Conservation (phyloP, 2,329 filamentous ascomycete species). For the Fusarium sp. region DNA sequence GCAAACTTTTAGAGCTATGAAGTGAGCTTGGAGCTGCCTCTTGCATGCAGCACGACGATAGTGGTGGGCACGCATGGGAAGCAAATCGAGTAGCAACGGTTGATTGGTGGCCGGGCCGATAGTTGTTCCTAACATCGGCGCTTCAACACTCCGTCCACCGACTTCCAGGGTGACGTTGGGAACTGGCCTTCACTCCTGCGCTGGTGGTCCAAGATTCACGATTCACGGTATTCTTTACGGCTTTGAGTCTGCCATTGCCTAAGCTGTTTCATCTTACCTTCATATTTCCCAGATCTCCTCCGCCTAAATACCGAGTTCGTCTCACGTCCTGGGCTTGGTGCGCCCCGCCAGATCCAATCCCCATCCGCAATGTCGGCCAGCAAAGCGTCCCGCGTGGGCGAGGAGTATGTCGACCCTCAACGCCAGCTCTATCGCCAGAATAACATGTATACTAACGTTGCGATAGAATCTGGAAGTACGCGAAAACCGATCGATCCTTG, state of each 20-base stretch:
- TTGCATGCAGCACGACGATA: constrained; percentile 19
- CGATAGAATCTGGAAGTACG: constrained; percentile 90
- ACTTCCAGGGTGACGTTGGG: constrained; percentile 36
- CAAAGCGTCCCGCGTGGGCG: constrained; percentile 67
- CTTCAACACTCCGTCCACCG: constrained; percentile 39
- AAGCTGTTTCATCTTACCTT: not conserved
- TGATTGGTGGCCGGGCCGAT: constrained; percentile 49
- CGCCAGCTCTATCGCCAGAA: constrained; percentile 9
- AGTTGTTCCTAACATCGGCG: constrained; percentile 46
- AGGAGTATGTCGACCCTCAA: constrained; percentile 60
- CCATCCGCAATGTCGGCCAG: constrained; percentile 60
- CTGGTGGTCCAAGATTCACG: constrained; percentile 14
- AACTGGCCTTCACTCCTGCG: constrained; percentile 25
- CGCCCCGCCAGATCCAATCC: not conserved
- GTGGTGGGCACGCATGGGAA: constrained; percentile 29
- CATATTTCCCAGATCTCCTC: not conserved
- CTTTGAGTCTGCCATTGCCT: not conserved
- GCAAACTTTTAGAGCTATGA: constrained; percentile 12
- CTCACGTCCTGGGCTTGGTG: not conserved
- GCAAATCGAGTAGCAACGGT: constrained; percentile 30
- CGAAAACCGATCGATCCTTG: constrained; percentile 30
- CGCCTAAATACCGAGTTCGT: not conserved
- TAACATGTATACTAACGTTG: constrained; percentile 42
- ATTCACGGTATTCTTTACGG: constrained; percentile 7
- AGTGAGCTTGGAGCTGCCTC: constrained; percentile 25